phyloP scores from a whole-genome alignment of 169 alveolate species.

The Plasmodium inui region DNA sequence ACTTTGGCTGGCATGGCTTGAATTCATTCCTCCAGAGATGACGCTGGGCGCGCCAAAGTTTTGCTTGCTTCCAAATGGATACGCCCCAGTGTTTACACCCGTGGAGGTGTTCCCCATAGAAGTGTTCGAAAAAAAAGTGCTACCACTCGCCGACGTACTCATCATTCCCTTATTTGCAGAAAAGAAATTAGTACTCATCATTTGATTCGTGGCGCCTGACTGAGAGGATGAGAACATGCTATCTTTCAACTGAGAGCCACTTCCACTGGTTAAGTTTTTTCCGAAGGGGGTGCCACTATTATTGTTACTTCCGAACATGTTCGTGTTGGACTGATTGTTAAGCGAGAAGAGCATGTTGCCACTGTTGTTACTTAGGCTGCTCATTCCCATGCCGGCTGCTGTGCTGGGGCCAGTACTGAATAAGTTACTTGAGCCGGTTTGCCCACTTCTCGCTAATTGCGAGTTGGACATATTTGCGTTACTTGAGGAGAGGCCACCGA shows the following conservation, averaged over 20 bases:
- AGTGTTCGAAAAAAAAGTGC: not conserved
- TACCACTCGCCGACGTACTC: not conserved
- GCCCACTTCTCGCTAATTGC: not conserved
- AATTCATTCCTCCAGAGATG: not conserved
- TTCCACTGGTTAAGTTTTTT: not conserved
- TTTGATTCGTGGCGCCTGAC: not conserved
- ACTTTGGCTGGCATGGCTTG: not conserved
- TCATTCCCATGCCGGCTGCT: not conserved
- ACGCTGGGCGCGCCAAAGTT: not conserved
- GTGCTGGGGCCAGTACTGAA: not conserved
- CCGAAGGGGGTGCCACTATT: slow-evolving; percentile 3
- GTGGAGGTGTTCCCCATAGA: not conserved
- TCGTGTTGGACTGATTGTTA: not conserved
- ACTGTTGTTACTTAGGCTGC: not conserved
- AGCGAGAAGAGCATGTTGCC: slow-evolving; percentile 2
- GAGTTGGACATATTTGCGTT: slow-evolving; percentile 2
- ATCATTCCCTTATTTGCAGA: not conserved
- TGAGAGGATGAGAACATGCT: slow-evolving; percentile 16
- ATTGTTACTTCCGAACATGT: slow-evolving; percentile 11
- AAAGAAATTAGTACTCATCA: slow-evolving; percentile 24
- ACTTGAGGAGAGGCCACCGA: slow-evolving; percentile 9
- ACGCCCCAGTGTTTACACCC: not conserved
- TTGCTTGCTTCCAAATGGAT: not conserved
- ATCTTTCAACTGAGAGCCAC: not conserved
- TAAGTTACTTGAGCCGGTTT: not conserved